Evolutionary conservation across 495 filamentous ascomycete species (phyloP).

Genomic region (Neurospora sp.): DNA sequence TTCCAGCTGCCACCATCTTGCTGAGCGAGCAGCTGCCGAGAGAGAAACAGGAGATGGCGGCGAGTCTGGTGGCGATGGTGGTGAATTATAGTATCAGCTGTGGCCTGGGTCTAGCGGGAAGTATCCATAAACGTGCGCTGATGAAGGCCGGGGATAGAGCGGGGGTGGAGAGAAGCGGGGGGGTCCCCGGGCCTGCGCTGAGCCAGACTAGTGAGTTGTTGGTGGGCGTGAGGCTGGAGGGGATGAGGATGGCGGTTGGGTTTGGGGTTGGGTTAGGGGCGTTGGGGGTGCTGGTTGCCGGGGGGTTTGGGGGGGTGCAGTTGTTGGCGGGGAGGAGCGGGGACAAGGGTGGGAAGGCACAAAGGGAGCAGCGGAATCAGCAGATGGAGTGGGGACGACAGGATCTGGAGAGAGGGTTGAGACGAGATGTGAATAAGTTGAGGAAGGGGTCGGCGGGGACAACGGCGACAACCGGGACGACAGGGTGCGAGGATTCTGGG

Average conservation of each 20-base stretch:
- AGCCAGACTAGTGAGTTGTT: background rate
- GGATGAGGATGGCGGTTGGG: constrained; percentile 49
- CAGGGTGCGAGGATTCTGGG: background rate
- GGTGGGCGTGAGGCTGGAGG: constrained; percentile 27
- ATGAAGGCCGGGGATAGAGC: background rate
- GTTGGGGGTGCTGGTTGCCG: constrained; percentile 29
- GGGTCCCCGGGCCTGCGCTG: background rate
- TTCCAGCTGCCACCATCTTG: constrained; percentile 41
- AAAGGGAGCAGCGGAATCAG: background rate
- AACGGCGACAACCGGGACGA: background rate
- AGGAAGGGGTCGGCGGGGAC: background rate
- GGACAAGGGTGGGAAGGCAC: background rate
- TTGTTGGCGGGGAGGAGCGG: background rate
- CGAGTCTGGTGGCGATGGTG: constrained; percentile 31
- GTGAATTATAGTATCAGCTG: constrained; percentile 36
- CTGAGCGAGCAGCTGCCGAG: constrained; percentile 44
- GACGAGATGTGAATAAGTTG: background rate
- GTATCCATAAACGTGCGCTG: constrained; percentile 20
- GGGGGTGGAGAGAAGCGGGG: background rate
- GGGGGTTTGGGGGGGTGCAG: constrained; percentile 8
- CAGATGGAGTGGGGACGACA: background rate
- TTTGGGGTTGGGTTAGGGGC: constrained; percentile 42
- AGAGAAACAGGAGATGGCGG: constrained; percentile 50
- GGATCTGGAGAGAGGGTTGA: background rate
- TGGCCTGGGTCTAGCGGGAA: constrained; percentile 38